Evolutionary conservation across 1,284 basidiomycete genomes (phyloP).

Genomic region (Melampsora medusae): DNA sequence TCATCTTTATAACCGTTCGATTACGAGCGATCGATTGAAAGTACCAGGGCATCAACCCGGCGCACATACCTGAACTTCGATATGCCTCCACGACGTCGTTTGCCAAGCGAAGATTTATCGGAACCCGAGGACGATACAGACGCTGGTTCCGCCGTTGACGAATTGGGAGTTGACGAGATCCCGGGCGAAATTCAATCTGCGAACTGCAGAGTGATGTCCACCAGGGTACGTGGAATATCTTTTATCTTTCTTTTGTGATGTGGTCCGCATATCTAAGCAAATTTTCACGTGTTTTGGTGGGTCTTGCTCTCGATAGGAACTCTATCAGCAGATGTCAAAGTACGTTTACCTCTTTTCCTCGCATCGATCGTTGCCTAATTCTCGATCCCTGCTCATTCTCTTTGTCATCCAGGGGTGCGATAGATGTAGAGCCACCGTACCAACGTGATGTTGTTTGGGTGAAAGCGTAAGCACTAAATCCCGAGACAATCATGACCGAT

Average conservation of each 20-base stretch:
- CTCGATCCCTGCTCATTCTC: not conserved
- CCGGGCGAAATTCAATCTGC: constrained; percentile 40
- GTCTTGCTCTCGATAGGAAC: constrained; percentile 10
- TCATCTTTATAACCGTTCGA: no score
- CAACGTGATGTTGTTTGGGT: constrained; percentile 44
- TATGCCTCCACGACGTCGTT: constrained; percentile 1
- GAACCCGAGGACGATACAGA: constrained; percentile 9
- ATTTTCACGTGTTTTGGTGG: not conserved
- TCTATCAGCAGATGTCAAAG: constrained; percentile 36
- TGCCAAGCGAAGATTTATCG: not conserved
- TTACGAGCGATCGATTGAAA: no score
- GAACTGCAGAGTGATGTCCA: constrained; percentile 37
- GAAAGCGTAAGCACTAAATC: constrained; percentile 13
- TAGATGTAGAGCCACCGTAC: constrained; percentile 41
- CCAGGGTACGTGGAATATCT: constrained; percentile 6
- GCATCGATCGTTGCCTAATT: not conserved
- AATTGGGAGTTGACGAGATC: constrained; percentile 7
- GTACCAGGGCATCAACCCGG: no score
- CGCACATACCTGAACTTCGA: no score
- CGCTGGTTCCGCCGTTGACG: not conserved
- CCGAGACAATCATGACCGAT: not conserved
- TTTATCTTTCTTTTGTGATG: not conserved
- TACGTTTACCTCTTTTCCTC: not conserved
- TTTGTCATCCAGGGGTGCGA: not conserved
- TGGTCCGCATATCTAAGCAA: no score